Evolutionary conservation across 768 basidiomycete genomes (phyloP).

Genomic region (Tricholoma sp.): DNA sequence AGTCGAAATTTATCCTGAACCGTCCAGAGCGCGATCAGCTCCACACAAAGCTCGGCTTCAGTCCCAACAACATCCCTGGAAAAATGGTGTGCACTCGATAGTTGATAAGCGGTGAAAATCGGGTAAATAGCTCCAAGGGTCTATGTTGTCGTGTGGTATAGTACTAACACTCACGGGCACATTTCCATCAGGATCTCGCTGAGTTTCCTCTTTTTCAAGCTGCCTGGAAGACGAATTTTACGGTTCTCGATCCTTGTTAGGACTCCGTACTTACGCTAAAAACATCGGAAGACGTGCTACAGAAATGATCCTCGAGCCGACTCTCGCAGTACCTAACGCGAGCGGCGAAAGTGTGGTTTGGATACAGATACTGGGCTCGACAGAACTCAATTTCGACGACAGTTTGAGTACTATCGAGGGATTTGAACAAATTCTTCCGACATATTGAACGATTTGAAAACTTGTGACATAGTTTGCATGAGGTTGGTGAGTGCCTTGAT

Average conservation of each 20-base stretch:
- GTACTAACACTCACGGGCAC: not conserved
- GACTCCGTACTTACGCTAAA: no score
- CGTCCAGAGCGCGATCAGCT: no score
- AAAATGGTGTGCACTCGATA: no score
- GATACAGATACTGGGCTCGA: not conserved
- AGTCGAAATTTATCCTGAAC: no score
- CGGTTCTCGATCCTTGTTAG: not conserved
- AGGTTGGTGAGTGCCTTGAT: not conserved
- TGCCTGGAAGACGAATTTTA: not conserved
- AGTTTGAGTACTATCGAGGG: not conserved
- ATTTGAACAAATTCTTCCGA: not conserved
- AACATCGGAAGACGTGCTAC: not conserved
- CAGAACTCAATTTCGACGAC: not conserved
- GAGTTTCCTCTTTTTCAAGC: not conserved
- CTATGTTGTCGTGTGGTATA: no score
- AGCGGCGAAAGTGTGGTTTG: not conserved
- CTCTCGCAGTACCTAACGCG: not conserved
- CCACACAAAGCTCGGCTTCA: no score
- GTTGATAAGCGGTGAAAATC: no score
- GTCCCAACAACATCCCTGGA: no score
- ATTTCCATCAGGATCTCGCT: not conserved
- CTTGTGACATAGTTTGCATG: not conserved
- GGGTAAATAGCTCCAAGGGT: no score
- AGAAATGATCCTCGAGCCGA: not conserved
- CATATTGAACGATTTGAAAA: not conserved